These are phyloP conservation scores for Calonectria naviculata DNA, from an alignment of 2,329 filamentous ascomycete genomes.

Conservation along the genomic window DNA sequence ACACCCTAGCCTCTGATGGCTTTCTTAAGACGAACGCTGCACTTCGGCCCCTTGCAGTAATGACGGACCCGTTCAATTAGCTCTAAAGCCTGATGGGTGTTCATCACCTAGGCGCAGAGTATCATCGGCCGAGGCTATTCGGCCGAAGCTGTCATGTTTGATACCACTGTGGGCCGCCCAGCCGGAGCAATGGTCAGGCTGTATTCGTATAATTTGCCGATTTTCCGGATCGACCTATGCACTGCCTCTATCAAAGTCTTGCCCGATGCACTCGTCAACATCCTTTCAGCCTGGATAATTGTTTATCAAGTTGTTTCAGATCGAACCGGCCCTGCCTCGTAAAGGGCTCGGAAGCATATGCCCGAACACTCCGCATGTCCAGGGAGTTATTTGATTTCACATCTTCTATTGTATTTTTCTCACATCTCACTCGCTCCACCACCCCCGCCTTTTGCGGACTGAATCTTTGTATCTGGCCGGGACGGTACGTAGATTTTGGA, in stretches of 20 bases:
- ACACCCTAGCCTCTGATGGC: background rate
- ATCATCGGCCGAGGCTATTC: slow-evolving; percentile 65
- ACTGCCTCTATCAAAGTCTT: slow-evolving; percentile 55
- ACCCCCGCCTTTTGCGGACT: slow-evolving; percentile 65
- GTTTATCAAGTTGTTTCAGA: slow-evolving; percentile 66
- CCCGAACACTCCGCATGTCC: slow-evolving; percentile 52
- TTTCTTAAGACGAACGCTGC: background rate
- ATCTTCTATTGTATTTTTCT: slow-evolving; percentile 67
- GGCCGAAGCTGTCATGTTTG: slow-evolving; percentile 62
- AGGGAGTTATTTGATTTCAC: slow-evolving; percentile 56
- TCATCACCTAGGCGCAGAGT: slow-evolving; percentile 36
- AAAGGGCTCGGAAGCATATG: too few species aligned
- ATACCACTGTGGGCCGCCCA: slow-evolving; percentile 49
- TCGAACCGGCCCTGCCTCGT: background rate
- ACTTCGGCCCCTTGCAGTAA: background rate
- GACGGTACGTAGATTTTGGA: slow-evolving; percentile 68
- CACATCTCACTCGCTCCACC: slow-evolving; percentile 71
- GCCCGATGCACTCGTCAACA: slow-evolving; percentile 66
- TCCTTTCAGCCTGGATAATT: slow-evolving; percentile 64
- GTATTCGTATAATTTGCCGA: background rate
- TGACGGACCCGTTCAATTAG: slow-evolving; percentile 44
- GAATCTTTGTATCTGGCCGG: slow-evolving; percentile 64
- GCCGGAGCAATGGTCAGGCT: slow-evolving; percentile 47
- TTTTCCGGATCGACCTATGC: background rate
- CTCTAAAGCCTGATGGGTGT: slow-evolving; percentile 49